phyloP scores from a whole-genome alignment of 805 yeast genomes.

The Zygoascus flipseniorum region DNA sequence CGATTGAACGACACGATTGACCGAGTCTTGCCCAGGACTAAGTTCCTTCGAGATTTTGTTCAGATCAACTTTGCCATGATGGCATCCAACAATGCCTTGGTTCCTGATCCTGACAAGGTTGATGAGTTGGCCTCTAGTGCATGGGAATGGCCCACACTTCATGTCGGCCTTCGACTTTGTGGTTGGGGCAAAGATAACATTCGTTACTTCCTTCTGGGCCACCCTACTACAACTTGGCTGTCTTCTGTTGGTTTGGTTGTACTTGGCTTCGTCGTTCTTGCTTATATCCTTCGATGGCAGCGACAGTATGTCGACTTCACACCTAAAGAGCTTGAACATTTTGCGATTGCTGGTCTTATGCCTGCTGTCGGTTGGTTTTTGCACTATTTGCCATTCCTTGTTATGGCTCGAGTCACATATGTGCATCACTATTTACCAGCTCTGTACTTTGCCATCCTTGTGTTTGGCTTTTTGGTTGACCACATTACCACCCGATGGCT shows the following conservation, averaged over 20 bases:
- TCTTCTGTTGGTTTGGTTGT: constrained; percentile 43
- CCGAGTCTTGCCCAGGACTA: constrained; percentile 38
- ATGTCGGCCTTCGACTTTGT: constrained; percentile 68
- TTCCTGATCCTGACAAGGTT: constrained; percentile 63
- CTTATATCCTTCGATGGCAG: constrained; percentile 51
- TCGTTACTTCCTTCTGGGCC: constrained; percentile 61
- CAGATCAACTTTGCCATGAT: constrained; percentile 72
- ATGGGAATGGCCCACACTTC: constrained; percentile 78
- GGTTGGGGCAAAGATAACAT: constrained; percentile 51
- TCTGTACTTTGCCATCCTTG: constrained; percentile 82
- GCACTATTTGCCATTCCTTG: constrained; percentile 79
- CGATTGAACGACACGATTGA: constrained; percentile 34
- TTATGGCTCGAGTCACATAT: constrained; percentile 95
- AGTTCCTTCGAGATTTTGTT: constrained; percentile 60
- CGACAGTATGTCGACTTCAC: constrained; percentile 51
- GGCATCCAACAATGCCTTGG: constrained; percentile 75
- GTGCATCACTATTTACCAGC: constrained; percentile 97
- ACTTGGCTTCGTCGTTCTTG: constrained; percentile 31
- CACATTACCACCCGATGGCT: constrained; percentile 29
- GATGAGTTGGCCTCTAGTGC: constrained; percentile 67
- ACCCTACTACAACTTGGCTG: constrained; percentile 57
- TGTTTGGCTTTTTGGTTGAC: constrained; percentile 56
- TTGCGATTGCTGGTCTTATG: constrained; percentile 59
- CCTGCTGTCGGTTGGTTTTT: constrained; percentile 89
- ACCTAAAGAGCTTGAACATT: constrained; percentile 33